Conservation (phyloP, 768 basidiomycete species). For the Lentinula boryana region DNA sequence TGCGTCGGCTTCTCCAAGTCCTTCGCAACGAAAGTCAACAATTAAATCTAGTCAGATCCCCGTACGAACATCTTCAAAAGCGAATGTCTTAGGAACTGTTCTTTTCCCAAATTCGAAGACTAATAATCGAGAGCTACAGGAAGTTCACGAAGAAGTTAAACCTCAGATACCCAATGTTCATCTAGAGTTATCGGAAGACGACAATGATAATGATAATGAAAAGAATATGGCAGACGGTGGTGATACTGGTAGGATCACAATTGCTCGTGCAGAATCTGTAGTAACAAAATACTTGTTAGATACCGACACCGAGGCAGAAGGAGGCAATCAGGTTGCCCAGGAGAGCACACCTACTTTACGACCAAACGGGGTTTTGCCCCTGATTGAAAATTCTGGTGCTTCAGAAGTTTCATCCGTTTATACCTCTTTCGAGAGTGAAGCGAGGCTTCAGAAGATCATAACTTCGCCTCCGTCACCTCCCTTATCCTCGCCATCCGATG, state of each 20-base stretch:
- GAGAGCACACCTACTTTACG: slow-evolving; percentile 19
- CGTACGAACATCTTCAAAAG: slow-evolving; percentile 32
- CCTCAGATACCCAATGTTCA: not conserved
- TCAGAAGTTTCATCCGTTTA: slow-evolving; percentile 5
- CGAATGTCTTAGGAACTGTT: not conserved
- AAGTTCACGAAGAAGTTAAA: not conserved
- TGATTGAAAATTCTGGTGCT: slow-evolving; percentile 7
- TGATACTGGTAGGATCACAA: not conserved
- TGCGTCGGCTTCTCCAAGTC: not conserved
- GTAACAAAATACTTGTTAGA: not conserved
- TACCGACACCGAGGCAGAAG: not conserved
- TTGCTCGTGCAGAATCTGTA: not conserved
- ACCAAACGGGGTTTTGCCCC: slow-evolving; percentile 12
- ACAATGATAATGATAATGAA: not conserved
- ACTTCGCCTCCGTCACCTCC: slow-evolving; percentile 19
- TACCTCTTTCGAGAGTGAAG: slow-evolving; percentile 9
- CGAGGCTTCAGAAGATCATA: slow-evolving; percentile 11
- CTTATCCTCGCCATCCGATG: slow-evolving; percentile 24
- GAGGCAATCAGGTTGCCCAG: slow-evolving; percentile 13
- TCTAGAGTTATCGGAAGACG: not conserved
- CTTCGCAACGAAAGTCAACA: not conserved
- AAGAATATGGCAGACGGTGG: not conserved
- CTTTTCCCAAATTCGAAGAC: not conserved
- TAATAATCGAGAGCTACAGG: not conserved
- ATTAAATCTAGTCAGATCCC: slow-evolving; percentile 35